phyloP scores from a whole-genome alignment of 1,284 basidiomycete genomes.

The Takashimella koratensis region DNA sequence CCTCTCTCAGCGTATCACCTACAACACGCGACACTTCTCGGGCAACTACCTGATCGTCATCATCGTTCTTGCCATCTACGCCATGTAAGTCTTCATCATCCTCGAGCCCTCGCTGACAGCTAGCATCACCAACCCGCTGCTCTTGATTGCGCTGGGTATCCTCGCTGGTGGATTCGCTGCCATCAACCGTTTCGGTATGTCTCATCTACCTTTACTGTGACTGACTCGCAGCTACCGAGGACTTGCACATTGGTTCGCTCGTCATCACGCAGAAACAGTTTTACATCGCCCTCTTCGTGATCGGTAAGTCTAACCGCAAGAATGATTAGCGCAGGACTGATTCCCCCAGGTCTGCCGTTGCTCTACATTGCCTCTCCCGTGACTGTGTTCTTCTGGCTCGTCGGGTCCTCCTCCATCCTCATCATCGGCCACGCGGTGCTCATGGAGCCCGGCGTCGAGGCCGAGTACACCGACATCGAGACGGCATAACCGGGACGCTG shows the following conservation, averaged over 20 bases:
- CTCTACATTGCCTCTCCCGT: slow-evolving; percentile 30
- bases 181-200: slow-evolving; percentile 82
- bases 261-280: slow-evolving; percentile 52
- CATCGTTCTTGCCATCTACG: slow-evolving; percentile 73
- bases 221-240: neutral
- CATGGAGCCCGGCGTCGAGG: slow-evolving; percentile 52
- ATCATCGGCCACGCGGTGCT: slow-evolving; percentile 53
- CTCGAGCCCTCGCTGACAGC: neutral
- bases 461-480: slow-evolving; percentile 8
- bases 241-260: slow-evolving; percentile 34
- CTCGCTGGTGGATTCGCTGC: slow-evolving; percentile 80
- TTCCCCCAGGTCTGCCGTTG: slow-evolving; percentile 14
- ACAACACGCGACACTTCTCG: slow-evolving; percentile 87
- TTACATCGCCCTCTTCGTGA: slow-evolving; percentile 56
- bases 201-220: neutral
- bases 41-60: slow-evolving; percentile 83
- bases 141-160: slow-evolving; percentile 77
- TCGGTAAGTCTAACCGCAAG: slow-evolving; percentile 19
- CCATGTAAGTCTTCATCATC: slow-evolving; percentile 58
- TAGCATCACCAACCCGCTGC: slow-evolving; percentile 63
- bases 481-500: neutral
- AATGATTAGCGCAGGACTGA: slow-evolving; percentile 1
- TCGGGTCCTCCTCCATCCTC: slow-evolving; percentile 37
- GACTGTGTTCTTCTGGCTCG: slow-evolving; percentile 34
- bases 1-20: slow-evolving; percentile 70